Conservation (phyloP, 1,284 basidiomycete species). For the Leccinum subrobustum region DNA sequence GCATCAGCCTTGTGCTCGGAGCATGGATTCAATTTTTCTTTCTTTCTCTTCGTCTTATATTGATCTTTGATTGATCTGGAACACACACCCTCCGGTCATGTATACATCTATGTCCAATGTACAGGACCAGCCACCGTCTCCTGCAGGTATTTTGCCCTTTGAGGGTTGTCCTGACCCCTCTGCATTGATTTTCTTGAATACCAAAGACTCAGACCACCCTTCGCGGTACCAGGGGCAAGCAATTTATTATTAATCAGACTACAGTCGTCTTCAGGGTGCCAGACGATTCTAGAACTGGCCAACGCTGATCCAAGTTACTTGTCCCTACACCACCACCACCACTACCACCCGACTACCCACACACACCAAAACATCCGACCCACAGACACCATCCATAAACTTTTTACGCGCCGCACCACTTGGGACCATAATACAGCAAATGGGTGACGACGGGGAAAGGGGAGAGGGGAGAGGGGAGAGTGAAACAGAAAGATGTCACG, state of each 20-base stretch:
- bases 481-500: constrained; percentile 17
- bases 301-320: constrained; percentile 1
- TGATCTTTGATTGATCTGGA: not conserved
- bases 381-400: constrained; percentile 14
- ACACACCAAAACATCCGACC: constrained; percentile 16
- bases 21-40: not conserved
- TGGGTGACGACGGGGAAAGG: not conserved
- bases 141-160: not conserved
- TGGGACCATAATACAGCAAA: constrained; percentile 20
- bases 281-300: constrained; percentile 2
- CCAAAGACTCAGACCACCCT: not conserved
- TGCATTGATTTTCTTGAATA: not conserved
- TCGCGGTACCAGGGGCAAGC: not conserved
- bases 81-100: not conserved
- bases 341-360: constrained; percentile 1
- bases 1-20: not conserved
- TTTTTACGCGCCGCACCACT: constrained; percentile 16
- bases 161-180: not conserved
- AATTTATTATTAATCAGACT: constrained; percentile 16
- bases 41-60: not conserved
- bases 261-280: constrained; percentile 9
- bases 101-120: not conserved
- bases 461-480: not conserved
- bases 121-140: not conserved
- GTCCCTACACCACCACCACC: constrained; percentile 3